Evolutionary conservation across 768 basidiomycete genomes (phyloP), one percentile per base, ranked within the genome.

Genomic region (Thelephora ganbajun): DNA sequence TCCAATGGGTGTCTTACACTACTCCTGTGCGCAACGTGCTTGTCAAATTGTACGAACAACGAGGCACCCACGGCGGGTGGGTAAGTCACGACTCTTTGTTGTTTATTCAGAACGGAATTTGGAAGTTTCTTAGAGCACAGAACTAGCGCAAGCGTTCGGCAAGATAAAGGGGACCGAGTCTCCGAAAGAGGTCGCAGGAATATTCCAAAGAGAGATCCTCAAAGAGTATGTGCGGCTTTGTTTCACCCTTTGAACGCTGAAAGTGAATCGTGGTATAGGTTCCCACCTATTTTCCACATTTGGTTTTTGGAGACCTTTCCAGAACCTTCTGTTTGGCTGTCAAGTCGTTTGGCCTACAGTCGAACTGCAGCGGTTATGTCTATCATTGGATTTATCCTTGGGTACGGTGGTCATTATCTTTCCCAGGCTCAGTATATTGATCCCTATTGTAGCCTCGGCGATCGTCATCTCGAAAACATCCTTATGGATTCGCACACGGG

Each of bases 251-350:
- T 33, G 9, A 33, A 16, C 44, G 39, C 35, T 33, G 30, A 23
- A 14, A 5, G 20, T 20, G 35, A 20, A 34, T 12, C 44, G 19
- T 35, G 22, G n/a, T 26, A 2, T 50, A 90, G 85, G 22, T 84
- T 71, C 55, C 82, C 80, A 0, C 85, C 92, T 0, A 79, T 98
- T 11, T 91, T 99, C 59, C 88, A 94, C 54, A 88, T 96, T 54
- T 99, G 96, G 96, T 98, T 99, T 62, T 64, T 94, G 33, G 87
- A 91, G 59, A 93, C 85, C 0, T 98, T 98, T 66, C 93, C 96
- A 0, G 96, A 99, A 56, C 96, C 96, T 0, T 82, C 86, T 0
- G 85, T 88, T 0, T 99, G 96, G 96, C 73, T 98, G 13, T 76
- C 82, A 1, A 86, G 86, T 60, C 79, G 94, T n/a, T 62, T 89